Conservation (phyloP, 2,329 filamentous ascomycete species). For the Didymella arachidicola region DNA sequence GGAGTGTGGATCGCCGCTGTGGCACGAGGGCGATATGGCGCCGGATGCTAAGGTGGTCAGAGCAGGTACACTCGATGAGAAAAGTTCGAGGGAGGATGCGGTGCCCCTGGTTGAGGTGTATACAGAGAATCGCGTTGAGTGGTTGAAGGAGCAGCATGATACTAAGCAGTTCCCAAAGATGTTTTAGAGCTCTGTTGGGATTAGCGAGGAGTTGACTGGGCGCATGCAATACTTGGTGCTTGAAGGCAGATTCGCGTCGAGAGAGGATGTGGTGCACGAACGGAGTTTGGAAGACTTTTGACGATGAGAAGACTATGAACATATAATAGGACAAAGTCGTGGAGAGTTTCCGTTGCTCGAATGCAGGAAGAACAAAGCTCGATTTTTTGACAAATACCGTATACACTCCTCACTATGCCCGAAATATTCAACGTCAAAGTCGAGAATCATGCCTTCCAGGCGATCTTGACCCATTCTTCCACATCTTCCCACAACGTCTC, state of each 20-base stretch:
- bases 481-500: conserved; percentile 54
- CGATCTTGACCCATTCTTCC: conserved; percentile 53
- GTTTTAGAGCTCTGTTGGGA: not conserved
- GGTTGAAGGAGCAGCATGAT: conserved; percentile 18
- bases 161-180: conserved; percentile 20
- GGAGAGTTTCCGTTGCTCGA: not conserved
- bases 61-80: conserved; percentile 14
- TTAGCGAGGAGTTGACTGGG: not conserved
- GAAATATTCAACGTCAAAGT: not conserved
- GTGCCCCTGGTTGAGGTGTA: conserved; percentile 13
- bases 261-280: not conserved
- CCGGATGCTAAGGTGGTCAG: conserved; percentile 17
- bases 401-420: not conserved
- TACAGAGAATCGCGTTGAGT: conserved; percentile 17
- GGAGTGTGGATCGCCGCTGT: conserved; percentile 16
- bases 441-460: conserved; percentile 34
- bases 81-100: conserved; percentile 13
- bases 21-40: conserved; percentile 20
- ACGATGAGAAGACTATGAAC: not conserved
- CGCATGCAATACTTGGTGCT: not conserved
- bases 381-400: not conserved
- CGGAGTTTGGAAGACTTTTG: not conserved
- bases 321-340: too few relatives aligned
- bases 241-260: not conserved
- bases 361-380: not conserved